Evolutionary conservation across 2,329 filamentous ascomycete genomes (phyloP), one percentile per base, ranked within the genome.

Genomic region (Talaromyces sp.): DNA sequence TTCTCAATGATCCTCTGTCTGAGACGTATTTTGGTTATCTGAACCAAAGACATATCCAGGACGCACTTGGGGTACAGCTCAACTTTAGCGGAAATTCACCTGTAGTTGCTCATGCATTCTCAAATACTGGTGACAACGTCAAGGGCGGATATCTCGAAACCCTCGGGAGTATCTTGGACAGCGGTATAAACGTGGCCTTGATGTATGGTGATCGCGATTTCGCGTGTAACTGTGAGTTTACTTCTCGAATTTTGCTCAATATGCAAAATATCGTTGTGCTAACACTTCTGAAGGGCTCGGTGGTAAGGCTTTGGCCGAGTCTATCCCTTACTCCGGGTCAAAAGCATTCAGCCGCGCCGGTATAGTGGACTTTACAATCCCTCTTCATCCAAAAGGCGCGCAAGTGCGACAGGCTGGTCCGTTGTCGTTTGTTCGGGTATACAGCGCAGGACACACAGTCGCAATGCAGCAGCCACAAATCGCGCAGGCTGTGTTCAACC

Each of bases 191-290:
- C 62, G 83, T 87, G 5, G 77, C 82, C 51, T 70, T 86, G 28
- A 75, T 85, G 51, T 85, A 86, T 66, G 84, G 84, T 1, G 85
- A 87, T 67, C 77, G 82, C 2, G 84, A 87, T 68, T 86, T 80
- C 65, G 77, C 78, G 2, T 83, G 81, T 66, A 83, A 84, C 65
- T 86, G 84, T 84, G 73, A 81, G 79, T 59, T 72, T 84, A 7
- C 75, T 85, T 44, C 75, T 85, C 47, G 72, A 80, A 8, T 81
- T 82, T 68, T 68, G 74, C 5, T 68, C 73, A 33, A 17, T 17
- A 36, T 36, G 33, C 33, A 36, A 17, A 36, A 33, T 4, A 17
- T 13, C 33, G 5, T 36, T 5, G 33, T 15, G 33, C 33, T 36
- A 33, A 33, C 4, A 33, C 11, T 33, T 11, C 32, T 8, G 10